Base-by-base conservation (phyloP, 2,329 filamentous ascomycete species). In the Talaromyces islandicus region DNA sequence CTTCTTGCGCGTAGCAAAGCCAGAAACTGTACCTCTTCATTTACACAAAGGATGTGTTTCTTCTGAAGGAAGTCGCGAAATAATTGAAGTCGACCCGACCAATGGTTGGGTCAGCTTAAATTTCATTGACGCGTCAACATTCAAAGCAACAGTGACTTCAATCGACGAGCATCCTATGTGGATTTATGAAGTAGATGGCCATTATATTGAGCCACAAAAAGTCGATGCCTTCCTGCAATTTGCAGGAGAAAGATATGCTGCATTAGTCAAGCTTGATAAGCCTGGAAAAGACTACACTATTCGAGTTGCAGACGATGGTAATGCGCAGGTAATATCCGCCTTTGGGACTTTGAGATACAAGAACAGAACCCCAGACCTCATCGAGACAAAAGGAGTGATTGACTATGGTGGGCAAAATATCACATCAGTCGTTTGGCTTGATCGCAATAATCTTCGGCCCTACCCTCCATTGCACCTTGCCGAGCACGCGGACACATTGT, bases 71-170 rank as follows among this genome's bases (percentile, higher is more conserved):
- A 65, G 71, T 0, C 67, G 68, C 0, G 79, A 82, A 32, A 71
- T 80, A 10, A 75, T 85, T 62, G 65, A 72, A 1, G 76, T 79
- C 4, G 67, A 72, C 27, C 59, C 67, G 3, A 61, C 67, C 3
- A 66, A 71, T n/a, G 70, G 72, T 35, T 86, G 83, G 83, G 66
- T 80, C 0, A 81, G 82, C 7, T 70, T 87, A 14, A 80, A 85
- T 63, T 66, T 85, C n/a, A 78, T 87, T 60, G 80, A 77, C n/a
- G 74, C 80, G 2, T 75, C 80, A 55, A 76, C 79, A 56, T 77
- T 83, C 27, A 70, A 80, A 54, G 79, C 76, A 66, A 85, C 54
- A 65, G 83, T 62, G 70, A 78, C 75, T 7, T 68, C 73, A 5
- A 72, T 77, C 59, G 75, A 77, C 59, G 70, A 72, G 57, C 75